Conservation (phyloP, 345 rosid species). For the Iberis pinnata region DNA sequence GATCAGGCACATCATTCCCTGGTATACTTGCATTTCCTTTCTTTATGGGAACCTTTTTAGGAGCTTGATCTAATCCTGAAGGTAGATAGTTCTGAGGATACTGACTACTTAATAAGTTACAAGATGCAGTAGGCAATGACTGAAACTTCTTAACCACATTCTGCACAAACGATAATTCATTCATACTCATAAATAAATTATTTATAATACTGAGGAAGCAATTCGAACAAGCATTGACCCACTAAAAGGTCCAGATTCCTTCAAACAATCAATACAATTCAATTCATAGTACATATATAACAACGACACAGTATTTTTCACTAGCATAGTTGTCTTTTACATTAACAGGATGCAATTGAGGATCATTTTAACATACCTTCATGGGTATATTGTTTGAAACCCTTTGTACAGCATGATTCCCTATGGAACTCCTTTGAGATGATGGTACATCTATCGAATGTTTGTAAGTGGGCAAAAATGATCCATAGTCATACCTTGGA, state of each 20-base stretch:
- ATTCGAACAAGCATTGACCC: not conserved
- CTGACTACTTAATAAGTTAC: conserved; percentile 16
- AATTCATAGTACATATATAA: too few species aligned
- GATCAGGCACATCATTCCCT: conserved; percentile 27
- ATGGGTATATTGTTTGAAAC: conserved; percentile 30
- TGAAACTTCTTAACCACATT: conserved; percentile 37
- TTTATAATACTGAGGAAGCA: conserved; percentile 1
- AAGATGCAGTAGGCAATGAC: conserved; percentile 30
- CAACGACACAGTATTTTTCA: too few species aligned
- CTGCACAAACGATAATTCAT: conserved; percentile 31
- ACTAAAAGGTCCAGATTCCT: not conserved
- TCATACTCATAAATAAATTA: not conserved
- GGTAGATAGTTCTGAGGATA: conserved; percentile 32
- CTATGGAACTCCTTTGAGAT: conserved; percentile 34
- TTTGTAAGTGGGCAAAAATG: conserved; percentile 55
- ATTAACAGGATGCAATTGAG: too few species aligned
- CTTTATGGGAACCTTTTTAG: conserved; percentile 24
- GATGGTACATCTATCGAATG: conserved; percentile 26
- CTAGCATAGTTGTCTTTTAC: too few species aligned
- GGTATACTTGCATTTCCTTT: conserved; percentile 32
- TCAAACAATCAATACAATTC: too few species aligned
- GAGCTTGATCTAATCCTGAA: conserved; percentile 25
- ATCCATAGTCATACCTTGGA: conserved; percentile 55
- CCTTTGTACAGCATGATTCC: conserved; percentile 25
- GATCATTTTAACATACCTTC: conserved; percentile 38